Conservation (phyloP, 805 yeast genomes). For the Hanseniaspora nectarophila region DNA sequence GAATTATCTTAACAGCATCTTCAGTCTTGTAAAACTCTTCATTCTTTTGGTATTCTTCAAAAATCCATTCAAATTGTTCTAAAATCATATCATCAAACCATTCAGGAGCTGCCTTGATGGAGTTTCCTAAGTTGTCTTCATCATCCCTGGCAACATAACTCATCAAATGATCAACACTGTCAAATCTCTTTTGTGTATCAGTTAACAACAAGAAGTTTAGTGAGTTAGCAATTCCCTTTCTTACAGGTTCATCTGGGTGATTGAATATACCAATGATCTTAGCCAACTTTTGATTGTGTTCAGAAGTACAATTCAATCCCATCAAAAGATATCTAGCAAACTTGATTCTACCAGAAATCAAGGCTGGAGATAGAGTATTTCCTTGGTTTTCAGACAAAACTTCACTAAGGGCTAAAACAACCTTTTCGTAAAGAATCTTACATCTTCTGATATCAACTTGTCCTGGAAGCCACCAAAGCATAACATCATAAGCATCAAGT, state of each 20-base stretch:
- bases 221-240: conserved; percentile 44
- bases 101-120: conserved; percentile 26
- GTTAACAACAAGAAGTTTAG: conserved; percentile 21
- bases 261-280: conserved; percentile 33
- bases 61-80: conserved; percentile 36
- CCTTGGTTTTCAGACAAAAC: not conserved
- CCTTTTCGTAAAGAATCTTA: conserved; percentile 26
- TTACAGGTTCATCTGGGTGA: conserved; percentile 63
- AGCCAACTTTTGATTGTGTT: conserved; percentile 36
- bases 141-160: conserved; percentile 2
- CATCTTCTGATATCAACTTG: conserved; percentile 58
- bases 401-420: conserved; percentile 1
- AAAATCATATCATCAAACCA: conserved; percentile 32
- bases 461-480: conserved; percentile 61
- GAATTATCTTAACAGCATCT: conserved; percentile 45
- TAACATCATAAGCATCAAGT: conserved; percentile 58
- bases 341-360: conserved; percentile 20
- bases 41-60: conserved; percentile 28
- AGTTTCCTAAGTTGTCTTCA: conserved; percentile 29
- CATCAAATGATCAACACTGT: conserved; percentile 3
- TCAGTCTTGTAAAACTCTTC: conserved; percentile 20
- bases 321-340: conserved; percentile 42
- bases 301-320: conserved; percentile 44
- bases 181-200: conserved; percentile 14
- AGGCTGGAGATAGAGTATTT: conserved; percentile 3